Percentiles rank a stretch among this genome's conserved stretches.
Evolutionary conservation across 1,284 basidiomycete species (phyloP).

Genomic region (Schizophyllum commune): DNA sequence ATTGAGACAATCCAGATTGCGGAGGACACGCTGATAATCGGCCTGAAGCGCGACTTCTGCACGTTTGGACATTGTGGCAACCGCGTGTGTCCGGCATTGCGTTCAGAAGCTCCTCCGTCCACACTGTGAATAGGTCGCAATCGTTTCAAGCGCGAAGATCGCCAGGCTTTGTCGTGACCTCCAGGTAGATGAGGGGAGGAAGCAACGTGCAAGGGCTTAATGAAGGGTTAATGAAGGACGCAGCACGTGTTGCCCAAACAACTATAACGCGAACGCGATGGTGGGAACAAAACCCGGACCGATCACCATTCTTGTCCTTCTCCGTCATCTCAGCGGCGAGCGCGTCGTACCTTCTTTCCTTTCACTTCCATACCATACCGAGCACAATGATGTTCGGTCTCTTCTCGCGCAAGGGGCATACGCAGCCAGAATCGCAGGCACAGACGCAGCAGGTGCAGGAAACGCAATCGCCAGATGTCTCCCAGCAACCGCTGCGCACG

Average conservation of each 20-base stretch:
- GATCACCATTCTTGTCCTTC: not conserved
- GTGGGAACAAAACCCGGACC: not conserved
- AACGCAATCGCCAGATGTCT: not conserved
- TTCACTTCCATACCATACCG: not conserved
- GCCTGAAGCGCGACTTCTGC: too few relatives aligned
- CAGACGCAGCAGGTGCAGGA: not conserved
- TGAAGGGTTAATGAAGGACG: not conserved
- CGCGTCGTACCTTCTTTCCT: not conserved
- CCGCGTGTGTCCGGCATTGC: not conserved
- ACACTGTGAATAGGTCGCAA: not conserved
- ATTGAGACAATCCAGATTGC: too few relatives aligned
- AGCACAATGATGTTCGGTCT: slow-evolving; percentile 44
- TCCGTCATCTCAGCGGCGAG: not conserved
- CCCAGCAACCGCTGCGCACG: slow-evolving; percentile 35
- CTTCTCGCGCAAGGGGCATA: slow-evolving; percentile 33
- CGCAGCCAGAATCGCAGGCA: slow-evolving; percentile 7
- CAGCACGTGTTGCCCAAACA: not conserved
- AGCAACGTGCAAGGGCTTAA: not conserved
- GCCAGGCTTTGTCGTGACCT: not conserved
- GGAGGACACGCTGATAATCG: too few relatives aligned
- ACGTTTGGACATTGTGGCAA: not conserved
- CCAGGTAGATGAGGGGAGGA: not conserved
- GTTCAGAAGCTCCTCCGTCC: not conserved
- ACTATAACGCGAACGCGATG: not conserved
- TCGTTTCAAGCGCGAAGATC: not conserved